These are phyloP conservation scores for Wallacemonas sp. DNA, from an alignment of 208 protist species.

Conservation along the genomic window DNA sequence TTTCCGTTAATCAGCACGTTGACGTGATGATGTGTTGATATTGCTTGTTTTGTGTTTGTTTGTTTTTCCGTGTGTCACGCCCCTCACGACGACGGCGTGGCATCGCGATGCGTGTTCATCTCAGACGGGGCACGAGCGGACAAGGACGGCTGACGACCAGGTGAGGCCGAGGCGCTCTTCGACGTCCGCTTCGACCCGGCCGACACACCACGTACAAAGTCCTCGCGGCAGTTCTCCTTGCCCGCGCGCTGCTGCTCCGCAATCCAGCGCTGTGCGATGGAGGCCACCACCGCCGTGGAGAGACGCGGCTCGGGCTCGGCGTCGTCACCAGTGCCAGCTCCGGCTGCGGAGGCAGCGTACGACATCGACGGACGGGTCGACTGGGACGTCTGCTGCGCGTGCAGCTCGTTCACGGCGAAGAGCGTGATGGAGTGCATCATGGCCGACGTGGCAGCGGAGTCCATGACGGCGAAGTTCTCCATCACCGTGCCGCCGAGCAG, in stretches of 20 bases:
- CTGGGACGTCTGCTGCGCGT: neutral
- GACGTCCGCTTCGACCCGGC: neutral
- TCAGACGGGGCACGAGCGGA: slow-evolving; percentile 12
- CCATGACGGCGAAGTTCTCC: slow-evolving; percentile 6
- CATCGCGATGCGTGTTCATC: neutral
- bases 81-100: neutral
- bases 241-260: slow-evolving; percentile 10
- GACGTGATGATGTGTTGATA: too few species aligned
- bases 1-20: too few species aligned
- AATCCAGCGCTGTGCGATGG: slow-evolving; percentile 16
- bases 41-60: slow-evolving; percentile 15
- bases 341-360: too few species aligned
- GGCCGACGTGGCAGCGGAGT: slow-evolving; percentile 12
- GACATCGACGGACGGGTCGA: neutral
- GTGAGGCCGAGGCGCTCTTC: neutral
- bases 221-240: slow-evolving; percentile 9
- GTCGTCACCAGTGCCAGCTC: neutral
- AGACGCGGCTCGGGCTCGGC: slow-evolving; percentile 11
- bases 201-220: neutral
- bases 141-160: slow-evolving; percentile 9
- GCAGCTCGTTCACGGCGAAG: slow-evolving; percentile 16
- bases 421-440: slow-evolving; percentile 17
- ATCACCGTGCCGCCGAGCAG: slow-evolving; percentile 15
- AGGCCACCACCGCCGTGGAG: slow-evolving; percentile 7
- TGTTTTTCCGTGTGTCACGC: slow-evolving; percentile 12